Evolutionary conservation across 1,139 yeast species (phyloP), one percentile per base, ranked within the genome.

Genomic region (Pichia norvegensis): DNA sequence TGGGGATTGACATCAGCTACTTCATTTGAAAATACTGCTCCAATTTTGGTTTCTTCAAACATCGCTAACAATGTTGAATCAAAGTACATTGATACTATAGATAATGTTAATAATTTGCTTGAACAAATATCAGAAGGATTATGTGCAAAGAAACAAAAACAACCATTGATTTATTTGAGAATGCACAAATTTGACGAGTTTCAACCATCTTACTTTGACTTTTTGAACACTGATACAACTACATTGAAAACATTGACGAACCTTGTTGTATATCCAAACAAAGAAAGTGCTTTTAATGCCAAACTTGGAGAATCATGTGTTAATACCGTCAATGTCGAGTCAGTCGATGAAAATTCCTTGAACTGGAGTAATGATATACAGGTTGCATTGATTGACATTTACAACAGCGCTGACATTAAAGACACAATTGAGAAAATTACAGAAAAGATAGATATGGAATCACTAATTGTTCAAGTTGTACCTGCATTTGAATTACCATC

Each of bases 391-490:
- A 38, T 56, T 33, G 47, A 50, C 17, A 25, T 55, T 19, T 22
- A 51, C 29, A 46, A 46, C 19, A 45, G 46, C 16, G 47, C 40
- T 27, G n/a, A 40, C 4, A 42, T 54, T 22, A 37, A 45, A 7
- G 38, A 49, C 2, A 31, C 43, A 1, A 31, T 54, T 8, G 46
- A 49, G 23, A 41, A 46, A 40, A 27, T 54, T 8, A 31, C 46
- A 13, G 38, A 44, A 27, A 46, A 48, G 10, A 36, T 41, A 21
- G 29, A 40, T 7, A 20, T 48, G 10, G 42, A 46, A 10, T 45
- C 48, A 29, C 16, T 56, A 14, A 53, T 60, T 31, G 46, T 61
- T 37, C 67, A 63, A 52, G 66, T 66, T 19, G 41, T 61, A 25
- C 67, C 67, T 36, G 35, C 51, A 7, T 55, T 56, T 39, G 39